Evolutionary conservation across 768 basidiomycete genomes (phyloP), one percentile per base, ranked within the genome.

Genomic region (Neoboletus brunneissimus): DNA sequence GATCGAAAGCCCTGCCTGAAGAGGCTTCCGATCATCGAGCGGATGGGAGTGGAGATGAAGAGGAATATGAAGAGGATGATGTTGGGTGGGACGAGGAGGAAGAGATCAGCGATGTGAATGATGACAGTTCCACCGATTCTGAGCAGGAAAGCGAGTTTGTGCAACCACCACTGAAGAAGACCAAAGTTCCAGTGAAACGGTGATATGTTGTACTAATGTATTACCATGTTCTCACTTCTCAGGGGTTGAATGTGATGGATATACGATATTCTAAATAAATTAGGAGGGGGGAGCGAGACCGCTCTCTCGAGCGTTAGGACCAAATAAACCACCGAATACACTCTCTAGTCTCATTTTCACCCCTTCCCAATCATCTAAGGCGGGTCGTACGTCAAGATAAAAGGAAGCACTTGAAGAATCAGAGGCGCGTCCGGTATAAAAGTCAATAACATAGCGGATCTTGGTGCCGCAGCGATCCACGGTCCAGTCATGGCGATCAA

Each of bases 401-500:
- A 99, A 98, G 0, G 94, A 91, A 15, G 91, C 73, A 54, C 83
- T 80, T 1, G 77, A 65, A 12, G 82, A 64, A 13, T 72, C 75
- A 25, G 75, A 65, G 44, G 71, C 76, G 34, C 84, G 84, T 18
- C 96, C 96, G 4, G 91, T 89, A 76, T 99, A 99, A 73, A 98
- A 99, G 74, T 99, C 97, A 65, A 99, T 97, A 56, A 99, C 85
- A 75, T 99, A 99, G 49, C 96, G 87, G 68, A 94, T 79, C 55
- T 84, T 85, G 10, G 82, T 84, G 6, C 94, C 96, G 68, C 95
- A 97, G 34, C 96, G 86, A 71, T 97, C 94, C 48, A 99, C 86
- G 48, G 92, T 72, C 97, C 97, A 99, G 71, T 98, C 96, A 63
- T 99, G 97, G 52, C 93, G 79, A 71, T 99, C 97, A 73, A 99